Conservation (phyloP, 225 moss, liverwort and hornwort genomes). For the Physcomitrium patens region DNA sequence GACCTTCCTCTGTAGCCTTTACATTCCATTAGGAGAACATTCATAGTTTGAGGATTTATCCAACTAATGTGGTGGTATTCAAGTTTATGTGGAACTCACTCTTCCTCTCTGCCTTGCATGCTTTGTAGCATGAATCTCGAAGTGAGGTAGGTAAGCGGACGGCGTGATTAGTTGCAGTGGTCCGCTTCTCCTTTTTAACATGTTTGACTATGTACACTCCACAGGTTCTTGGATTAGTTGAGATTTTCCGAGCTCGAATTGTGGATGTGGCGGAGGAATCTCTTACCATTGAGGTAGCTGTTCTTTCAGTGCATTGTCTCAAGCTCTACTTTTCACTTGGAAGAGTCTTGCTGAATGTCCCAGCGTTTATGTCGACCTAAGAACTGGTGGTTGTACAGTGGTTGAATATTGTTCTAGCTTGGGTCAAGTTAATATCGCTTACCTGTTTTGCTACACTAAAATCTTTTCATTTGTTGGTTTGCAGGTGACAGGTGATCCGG, state of each 20-base stretch:
- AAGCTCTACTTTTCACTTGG: neutral
- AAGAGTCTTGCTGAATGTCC: conserved; percentile 8
- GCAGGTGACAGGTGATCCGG: conserved; percentile 96
- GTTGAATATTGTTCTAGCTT: neutral
- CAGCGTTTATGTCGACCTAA: neutral
- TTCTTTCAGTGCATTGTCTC: conserved; percentile 3
- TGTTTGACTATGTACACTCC: conserved; percentile 22
- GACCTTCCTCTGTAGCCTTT: neutral
- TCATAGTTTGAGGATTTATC: neutral
- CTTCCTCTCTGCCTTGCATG: neutral
- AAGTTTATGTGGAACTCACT: neutral
- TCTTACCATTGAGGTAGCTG: conserved; percentile 81
- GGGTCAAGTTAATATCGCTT: neutral
- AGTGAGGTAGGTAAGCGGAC: no score
- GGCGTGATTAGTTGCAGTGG: neutral
- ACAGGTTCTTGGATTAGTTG: conserved; percentile 80
- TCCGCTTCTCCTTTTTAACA: neutral
- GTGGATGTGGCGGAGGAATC: conserved; percentile 93
- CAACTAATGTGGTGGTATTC: neutral
- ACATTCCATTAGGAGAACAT: neutral
- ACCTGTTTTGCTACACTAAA: neutral
- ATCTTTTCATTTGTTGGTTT: conserved; percentile 1
- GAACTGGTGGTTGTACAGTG: conserved; percentile 2
- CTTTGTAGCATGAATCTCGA: conserved; percentile 2
- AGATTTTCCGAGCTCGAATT: conserved; percentile 84